Conservation (phyloP, 306 rosid genomes). For the Castanea mollissima region DNA sequence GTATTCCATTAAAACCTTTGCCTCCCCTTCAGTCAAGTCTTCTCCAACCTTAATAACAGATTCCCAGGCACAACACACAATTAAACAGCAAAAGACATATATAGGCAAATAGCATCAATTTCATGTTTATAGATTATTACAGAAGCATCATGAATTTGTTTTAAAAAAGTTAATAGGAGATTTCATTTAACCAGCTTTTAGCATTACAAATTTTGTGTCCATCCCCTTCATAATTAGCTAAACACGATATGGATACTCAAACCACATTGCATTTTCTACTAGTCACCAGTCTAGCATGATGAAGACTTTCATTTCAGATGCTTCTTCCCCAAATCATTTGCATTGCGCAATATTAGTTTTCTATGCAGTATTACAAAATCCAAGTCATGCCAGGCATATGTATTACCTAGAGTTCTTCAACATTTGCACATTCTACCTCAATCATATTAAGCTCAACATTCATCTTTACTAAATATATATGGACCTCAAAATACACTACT, state of each 20-base stretch:
- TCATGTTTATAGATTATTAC: neutral
- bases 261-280: neutral
- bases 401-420: too few relatives aligned
- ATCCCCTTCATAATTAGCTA: neutral
- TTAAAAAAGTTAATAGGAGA: neutral
- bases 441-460: neutral
- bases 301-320: neutral
- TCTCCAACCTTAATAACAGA: conserved; percentile 43
- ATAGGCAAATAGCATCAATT: neutral
- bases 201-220: neutral
- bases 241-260: neutral
- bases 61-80: neutral
- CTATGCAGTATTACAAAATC: neutral
- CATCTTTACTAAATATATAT: neutral
- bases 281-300: neutral
- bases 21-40: conserved; percentile 72
- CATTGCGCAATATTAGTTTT: too few relatives aligned
- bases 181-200: neutral
- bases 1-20: conserved; percentile 60
- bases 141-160: neutral
- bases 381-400: neutral
- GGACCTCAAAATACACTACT: neutral
- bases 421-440: neutral
- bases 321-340: neutral
- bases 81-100: neutral